Base-by-base conservation (phyloP, 805 yeast genomes). In the Clavispora asparagi region DNA sequence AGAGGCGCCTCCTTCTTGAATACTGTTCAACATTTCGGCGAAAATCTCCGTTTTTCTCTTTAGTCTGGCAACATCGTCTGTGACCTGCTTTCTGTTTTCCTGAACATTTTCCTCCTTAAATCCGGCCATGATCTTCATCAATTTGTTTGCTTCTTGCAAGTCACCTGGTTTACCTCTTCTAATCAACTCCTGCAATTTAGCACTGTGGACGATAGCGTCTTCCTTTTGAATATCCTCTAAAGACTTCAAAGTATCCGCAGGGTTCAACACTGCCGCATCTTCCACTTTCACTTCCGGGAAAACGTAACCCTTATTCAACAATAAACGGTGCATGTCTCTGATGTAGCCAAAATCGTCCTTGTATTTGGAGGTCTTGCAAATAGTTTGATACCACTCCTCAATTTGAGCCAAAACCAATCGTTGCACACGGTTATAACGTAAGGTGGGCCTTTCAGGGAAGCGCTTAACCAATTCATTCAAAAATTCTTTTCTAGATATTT, bases 71-170 rank as follows among this genome's bases (percentile, higher is more conserved):
- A 94, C 73, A 60, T 94, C 98, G 52, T 85, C 88, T 30, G 84
- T 82, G 30, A 91, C 85, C 56, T 86, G 81, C 46, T 86, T 87
- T 59, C 81, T 82, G 53, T 89, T 86, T 57, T 83, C 87, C 45
- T 81, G 79, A 16, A 77, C 71, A 50, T 82, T 80, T 62, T 90
- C 96, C 58, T 87, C 89, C 64, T 87, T 87, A 73, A 89, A 94
- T 6, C 99, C 99, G 6, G 98, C 96, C 97, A 94, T 90, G 55
- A 94, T 82, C 64, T 92, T 90, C 99, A 94, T 94, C 65, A 94
- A 77, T 56, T 87, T 88, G 66, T 94, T 94, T 39, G 99, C 99
- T 66, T 94, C 99, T 57, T 85, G 87, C 60, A 94, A 78, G 68
- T 94, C 99, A 52, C 84, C 87, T 7, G 99, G 98, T 64, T 87